Evolutionary conservation across 116 monocot genomes (phyloP), one percentile per base, ranked within the genome.

Genomic region (Papilionanthe hybrid): DNA sequence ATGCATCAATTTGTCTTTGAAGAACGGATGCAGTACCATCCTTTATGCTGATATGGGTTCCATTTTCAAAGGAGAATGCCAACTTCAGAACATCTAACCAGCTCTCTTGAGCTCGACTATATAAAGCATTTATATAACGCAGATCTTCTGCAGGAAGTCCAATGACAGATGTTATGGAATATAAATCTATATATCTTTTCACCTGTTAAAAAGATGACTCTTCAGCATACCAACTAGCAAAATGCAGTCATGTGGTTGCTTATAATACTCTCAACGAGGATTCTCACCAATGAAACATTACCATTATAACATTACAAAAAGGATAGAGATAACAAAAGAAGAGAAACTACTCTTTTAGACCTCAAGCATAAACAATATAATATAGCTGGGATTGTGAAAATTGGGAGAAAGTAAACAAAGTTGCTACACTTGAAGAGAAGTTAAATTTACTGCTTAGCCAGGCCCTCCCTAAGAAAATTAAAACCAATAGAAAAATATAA

Each of bases 121-220:
- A 99, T 28, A 92, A 57, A 42, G 85, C 76, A 48, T 80, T 41
- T 58, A 99, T 28, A 75, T 58, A 86, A 42, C 68, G 68, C 80
- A 99, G 76, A 66, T 93, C 95, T 78, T 99, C 93, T 43, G 77
- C 22, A 66, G 93, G 87, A 84, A 99, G 90, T 76, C 95, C 95
- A 86, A 99, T 87, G 79, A 93, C 87, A 67, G 99, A 95, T 66
- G 95, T 87, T 10, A 85, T 82, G 80, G 91, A 85, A 89, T 99
- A 99, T 56, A 85, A 78, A 84, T 99, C 99, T 84, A 95, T 99
- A 73, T 95, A 99, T 68, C 93, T 84, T 75, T 99, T 99, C 66
- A 99, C 98, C 97, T 97, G 82, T 27, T 75, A 84, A 44, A 17
- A 5, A 79, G 83, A 44, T 22, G 42, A 78, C 30, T 43, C 5